These are phyloP conservation scores for Citrus cavaleriei DNA, from an alignment of 345 rosid genomes.

Conservation along the genomic window DNA sequence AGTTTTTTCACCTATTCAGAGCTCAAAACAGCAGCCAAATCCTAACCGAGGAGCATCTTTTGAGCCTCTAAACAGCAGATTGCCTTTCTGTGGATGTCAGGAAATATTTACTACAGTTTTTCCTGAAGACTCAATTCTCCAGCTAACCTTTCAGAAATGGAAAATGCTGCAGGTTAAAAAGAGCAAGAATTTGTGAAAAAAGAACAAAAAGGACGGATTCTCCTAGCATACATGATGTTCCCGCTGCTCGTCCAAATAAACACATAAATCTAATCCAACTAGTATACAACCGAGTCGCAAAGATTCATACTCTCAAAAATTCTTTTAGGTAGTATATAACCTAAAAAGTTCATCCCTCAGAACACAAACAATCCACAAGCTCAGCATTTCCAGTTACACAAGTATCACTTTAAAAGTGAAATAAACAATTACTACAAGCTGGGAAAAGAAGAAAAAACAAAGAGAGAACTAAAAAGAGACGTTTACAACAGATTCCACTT, in stretches of 20 bases:
- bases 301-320: neutral
- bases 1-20: too few species aligned
- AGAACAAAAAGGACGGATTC: neutral
- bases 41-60: too few species aligned
- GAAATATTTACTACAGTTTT: too few species aligned
- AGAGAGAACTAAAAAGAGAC: neutral
- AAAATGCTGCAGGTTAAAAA: too few species aligned
- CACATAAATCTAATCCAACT: neutral
- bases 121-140: too few species aligned
- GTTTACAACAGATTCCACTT: slow-evolving; percentile 42
- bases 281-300: neutral
- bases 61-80: too few species aligned
- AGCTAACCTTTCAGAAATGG: too few species aligned
- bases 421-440: neutral
- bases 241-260: neutral
- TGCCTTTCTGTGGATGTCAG: too few species aligned
- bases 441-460: neutral
- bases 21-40: too few species aligned
- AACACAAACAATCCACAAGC: neutral
- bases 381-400: neutral
- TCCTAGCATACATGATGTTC: neutral
- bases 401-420: neutral
- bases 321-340: neutral
- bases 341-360: neutral
- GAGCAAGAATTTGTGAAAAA: too few species aligned